Conservation (phyloP, 148 eudicot genomes). For the Rhododendron ferrugineum region DNA sequence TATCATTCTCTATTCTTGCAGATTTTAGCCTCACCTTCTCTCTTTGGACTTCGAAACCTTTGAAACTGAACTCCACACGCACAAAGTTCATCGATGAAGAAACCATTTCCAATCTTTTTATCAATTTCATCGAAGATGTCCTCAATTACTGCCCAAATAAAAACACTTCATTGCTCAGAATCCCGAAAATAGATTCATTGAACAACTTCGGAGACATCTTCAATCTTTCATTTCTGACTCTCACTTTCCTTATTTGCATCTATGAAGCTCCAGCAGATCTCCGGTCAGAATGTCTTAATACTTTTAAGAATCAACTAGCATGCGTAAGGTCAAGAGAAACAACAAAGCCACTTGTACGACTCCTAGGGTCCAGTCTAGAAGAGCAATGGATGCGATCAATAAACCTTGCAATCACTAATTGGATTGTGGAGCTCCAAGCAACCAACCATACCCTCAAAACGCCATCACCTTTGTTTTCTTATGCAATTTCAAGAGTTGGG, state of each 20-base stretch:
- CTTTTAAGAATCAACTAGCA: conserved; percentile 44
- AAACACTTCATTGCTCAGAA: conserved; percentile 19
- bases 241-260: conserved; percentile 63
- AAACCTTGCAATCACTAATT: conserved; percentile 74
- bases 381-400: conserved; percentile 79
- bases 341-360: conserved; percentile 45
- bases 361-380: conserved; percentile 55
- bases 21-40: conserved; percentile 44
- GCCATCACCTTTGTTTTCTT: conserved; percentile 66
- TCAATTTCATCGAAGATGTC: conserved; percentile 54
- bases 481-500: conserved; percentile 50
- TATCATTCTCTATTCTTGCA: conserved; percentile 49
- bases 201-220: conserved; percentile 39
- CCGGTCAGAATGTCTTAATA: conserved; percentile 39
- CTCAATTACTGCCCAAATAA: conserved; percentile 54
- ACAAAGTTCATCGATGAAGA: conserved; percentile 26
- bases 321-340: conserved; percentile 32
- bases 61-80: conserved; percentile 15
- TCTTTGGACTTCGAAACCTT: conserved; percentile 79
- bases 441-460: conserved; percentile 30
- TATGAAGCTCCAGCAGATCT: conserved; percentile 78
- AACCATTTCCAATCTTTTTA: conserved; percentile 34
- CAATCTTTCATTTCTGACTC: conserved; percentile 56
- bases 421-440: conserved; percentile 51
- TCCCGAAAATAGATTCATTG: conserved; percentile 24